Conservation (phyloP, 2,329 filamentous ascomycete genomes). For the Trichophyton benhamiae region DNA sequence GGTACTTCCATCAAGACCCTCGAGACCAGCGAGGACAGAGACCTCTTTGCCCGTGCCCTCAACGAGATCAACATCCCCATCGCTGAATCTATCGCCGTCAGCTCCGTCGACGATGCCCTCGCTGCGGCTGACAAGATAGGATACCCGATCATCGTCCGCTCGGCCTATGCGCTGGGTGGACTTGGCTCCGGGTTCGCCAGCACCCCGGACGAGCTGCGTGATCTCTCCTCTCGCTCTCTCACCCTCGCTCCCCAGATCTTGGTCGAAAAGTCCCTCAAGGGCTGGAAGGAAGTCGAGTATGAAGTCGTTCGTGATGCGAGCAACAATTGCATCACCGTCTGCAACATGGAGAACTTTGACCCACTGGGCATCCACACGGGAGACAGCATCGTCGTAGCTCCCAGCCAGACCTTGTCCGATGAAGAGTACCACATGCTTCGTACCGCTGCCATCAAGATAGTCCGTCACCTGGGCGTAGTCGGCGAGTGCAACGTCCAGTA, state of each 20-base stretch:
- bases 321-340: slow-evolving; percentile 98
- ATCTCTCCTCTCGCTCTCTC: slow-evolving; percentile 83
- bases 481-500: slow-evolving; percentile 99
- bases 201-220: slow-evolving; percentile 83
- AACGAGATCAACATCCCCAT: slow-evolving; percentile 98
- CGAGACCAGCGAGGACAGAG: slow-evolving; percentile 89
- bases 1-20: slow-evolving; percentile 91
- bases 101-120: slow-evolving; percentile 82
- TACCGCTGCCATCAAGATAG: slow-evolving; percentile 93
- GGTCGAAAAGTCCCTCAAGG: slow-evolving; percentile 96
- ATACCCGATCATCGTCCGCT: slow-evolving; percentile 96
- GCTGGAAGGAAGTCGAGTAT: slow-evolving; percentile 99
- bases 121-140: slow-evolving; percentile 75
- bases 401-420: slow-evolving; percentile 90
- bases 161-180: slow-evolving; percentile 90
- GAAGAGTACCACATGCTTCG: slow-evolving; percentile 99
- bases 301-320: slow-evolving; percentile 93
- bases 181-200: slow-evolving; percentile 92
- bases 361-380: slow-evolving; percentile 95
- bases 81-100: slow-evolving; percentile 86
- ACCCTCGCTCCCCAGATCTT: slow-evolving; percentile 91
- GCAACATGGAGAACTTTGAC: slow-evolving; percentile 99
- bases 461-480: slow-evolving; percentile 90
- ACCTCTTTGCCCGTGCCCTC: slow-evolving; percentile 87
- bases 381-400: slow-evolving; percentile 96